Percentiles rank a stretch among this genome's conserved stretches.
Evolutionary conservation across 495 filamentous ascomycete genomes (phyloP).

Genomic region (Geopyxis carbonaria): DNA sequence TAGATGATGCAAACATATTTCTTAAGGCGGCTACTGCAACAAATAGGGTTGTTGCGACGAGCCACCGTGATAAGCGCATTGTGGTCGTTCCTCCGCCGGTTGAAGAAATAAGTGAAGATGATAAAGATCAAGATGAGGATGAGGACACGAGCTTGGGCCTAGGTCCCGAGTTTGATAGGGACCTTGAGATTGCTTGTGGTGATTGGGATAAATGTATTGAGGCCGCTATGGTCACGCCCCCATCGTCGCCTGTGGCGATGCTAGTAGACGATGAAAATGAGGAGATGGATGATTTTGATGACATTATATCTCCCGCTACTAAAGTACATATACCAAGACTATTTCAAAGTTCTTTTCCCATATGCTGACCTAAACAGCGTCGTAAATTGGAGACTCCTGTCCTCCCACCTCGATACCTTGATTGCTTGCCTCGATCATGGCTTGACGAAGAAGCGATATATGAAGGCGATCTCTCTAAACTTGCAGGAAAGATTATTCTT

Average conservation of each 20-base stretch:
- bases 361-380: conserved; percentile 7
- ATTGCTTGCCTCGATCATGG: conserved; percentile 35
- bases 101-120: conserved; percentile 30
- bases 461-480: conserved; percentile 41
- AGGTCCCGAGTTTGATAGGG: conserved; percentile 40
- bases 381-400: conserved; percentile 6
- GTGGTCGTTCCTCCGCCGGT: conserved; percentile 32
- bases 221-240: conserved; percentile 18
- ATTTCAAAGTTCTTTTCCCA: background rate
- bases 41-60: conserved; percentile 28
- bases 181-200: conserved; percentile 61
- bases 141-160: conserved; percentile 51
- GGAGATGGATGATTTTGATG: conserved; percentile 25
- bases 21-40: conserved; percentile 37
- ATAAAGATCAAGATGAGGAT: conserved; percentile 41
- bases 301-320: conserved; percentile 27
- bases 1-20: conserved; percentile 68
- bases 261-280: no score
- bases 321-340: background rate
- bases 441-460: conserved; percentile 30
- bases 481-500: conserved; percentile 60
- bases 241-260: conserved; percentile 9
- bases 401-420: conserved; percentile 29
- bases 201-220: conserved; percentile 57
- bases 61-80: conserved; percentile 30